Conservation (phyloP, 176 grass and related monocot species). For the Stipa capillata region DNA sequence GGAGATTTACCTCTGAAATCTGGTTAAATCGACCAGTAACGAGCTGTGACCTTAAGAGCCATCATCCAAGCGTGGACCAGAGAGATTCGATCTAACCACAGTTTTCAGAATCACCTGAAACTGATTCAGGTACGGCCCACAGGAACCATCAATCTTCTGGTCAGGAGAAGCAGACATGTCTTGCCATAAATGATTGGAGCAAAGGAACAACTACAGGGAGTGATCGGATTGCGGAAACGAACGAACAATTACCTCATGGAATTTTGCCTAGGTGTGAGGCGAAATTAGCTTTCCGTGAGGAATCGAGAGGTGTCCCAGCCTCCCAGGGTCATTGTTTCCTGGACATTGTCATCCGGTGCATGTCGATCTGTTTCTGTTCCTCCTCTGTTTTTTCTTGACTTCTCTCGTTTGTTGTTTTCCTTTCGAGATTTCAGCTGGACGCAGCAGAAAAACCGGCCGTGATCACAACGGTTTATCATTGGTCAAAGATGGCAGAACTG, state of each 20-base stretch:
- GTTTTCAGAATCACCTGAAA: background rate
- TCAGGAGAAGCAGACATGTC: background rate
- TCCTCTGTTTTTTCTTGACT: background rate
- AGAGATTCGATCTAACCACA: background rate
- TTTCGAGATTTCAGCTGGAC: conserved; percentile 7
- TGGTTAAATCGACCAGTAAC: background rate
- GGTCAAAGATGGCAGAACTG: background rate
- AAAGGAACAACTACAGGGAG: background rate
- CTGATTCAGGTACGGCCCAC: background rate
- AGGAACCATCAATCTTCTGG: background rate
- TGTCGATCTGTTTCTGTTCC: background rate
- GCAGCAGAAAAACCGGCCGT: background rate
- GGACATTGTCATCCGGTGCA: background rate
- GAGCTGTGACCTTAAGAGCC: background rate
- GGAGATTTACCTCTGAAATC: background rate
- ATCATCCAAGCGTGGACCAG: background rate
- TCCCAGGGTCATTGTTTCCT: background rate
- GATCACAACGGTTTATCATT: background rate
- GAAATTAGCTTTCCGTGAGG: background rate
- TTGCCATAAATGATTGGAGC: background rate
- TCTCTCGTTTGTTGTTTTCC: background rate
- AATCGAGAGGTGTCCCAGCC: background rate
- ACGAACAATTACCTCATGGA: background rate
- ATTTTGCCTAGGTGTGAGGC: background rate
- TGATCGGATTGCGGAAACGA: background rate